Conservation (phyloP, 495 filamentous ascomycete genomes). For the Penicillium ochrochloron region DNA sequence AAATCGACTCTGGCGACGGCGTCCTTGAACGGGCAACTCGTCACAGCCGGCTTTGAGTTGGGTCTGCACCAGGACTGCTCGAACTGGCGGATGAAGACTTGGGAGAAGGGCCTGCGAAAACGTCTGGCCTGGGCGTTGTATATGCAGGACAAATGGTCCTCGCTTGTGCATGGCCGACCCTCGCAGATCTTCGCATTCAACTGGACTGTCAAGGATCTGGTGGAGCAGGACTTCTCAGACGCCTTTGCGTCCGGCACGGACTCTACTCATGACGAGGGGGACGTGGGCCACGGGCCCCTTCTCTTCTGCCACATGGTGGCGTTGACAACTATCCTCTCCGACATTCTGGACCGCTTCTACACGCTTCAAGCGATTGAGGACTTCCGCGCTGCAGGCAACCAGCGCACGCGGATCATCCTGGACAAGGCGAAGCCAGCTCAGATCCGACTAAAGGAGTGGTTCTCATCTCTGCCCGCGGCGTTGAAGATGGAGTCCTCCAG, state of each 20-base stretch:
- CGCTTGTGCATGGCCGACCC: constrained; percentile 59
- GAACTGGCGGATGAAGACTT: constrained; percentile 56
- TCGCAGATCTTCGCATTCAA: constrained; percentile 60
- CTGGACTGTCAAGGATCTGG: constrained; percentile 60
- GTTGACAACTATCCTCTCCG: constrained; percentile 63
- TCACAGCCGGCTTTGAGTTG: constrained; percentile 59
- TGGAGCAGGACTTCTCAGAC: constrained; percentile 56
- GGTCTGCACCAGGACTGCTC: constrained; percentile 63
- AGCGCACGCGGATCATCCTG: constrained; percentile 58
- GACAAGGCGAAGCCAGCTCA: constrained; percentile 66
- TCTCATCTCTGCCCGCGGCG: constrained; percentile 53
- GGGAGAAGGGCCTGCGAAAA: constrained; percentile 61
- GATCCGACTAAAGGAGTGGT: constrained; percentile 63
- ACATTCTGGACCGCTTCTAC: constrained; percentile 64
- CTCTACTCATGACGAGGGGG: constrained; percentile 41
- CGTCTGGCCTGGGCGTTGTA: constrained; percentile 64
- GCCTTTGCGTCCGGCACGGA: constrained; percentile 40
- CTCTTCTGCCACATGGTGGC: constrained; percentile 64
- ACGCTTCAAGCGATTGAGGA: constrained; percentile 60
- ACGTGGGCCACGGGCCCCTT: constrained; percentile 50
- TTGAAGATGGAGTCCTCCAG: constrained; percentile 58
- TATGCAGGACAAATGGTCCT: constrained; percentile 65
- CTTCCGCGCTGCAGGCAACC: constrained; percentile 51
- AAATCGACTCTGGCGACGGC: constrained; percentile 85
- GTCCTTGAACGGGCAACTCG: constrained; percentile 79